Evolutionary conservation across 179 eudicot genomes (phyloP), one percentile per base, ranked within the genome.

Genomic region (Pouteria campechiana): DNA sequence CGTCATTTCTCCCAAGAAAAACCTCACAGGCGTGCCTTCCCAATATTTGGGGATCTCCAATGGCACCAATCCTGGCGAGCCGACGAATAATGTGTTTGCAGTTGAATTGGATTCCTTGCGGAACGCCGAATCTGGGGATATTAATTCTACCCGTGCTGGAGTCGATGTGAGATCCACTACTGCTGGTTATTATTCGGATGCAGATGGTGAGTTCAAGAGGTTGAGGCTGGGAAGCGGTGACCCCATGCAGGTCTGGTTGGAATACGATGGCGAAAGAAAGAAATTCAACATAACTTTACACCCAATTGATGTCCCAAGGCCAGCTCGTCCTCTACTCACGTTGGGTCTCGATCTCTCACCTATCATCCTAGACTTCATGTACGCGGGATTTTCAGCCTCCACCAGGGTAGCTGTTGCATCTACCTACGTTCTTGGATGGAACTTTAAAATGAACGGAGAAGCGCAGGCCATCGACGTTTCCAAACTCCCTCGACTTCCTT

Each of bases 1-100:
- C n/a, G n/a, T n/a, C n/a, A n/a, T n/a, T n/a, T n/a, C 77, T 2
- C 77, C 72, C 1, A 23, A 37, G 17, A 37, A 20, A 35, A 48
- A 40, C 3, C 40, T 70, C 24, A 47, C 35, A 4, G 51, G 49
- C 0, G 52, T 52, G 17, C 58, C 21, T 2, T 51, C 72, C 17
- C 57, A 49, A 27, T 62, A 57, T 37, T 46, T 71, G 2, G 73
- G 77, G 32, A 59, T 71, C 4, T 52, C 58, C 25, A 57, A 57
- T 13, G 27, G 22, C 7, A 16, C 38, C 51, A 53, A 34, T 19
- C 23, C 45, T 7, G 72, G 66, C 2, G 62, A 71, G 12, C 7
- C 2, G 18, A 32, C 65, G 0, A 73, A 64, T 44, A 71, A 64
- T 16, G 25, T 72, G 2, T 44, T 72, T n/a, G 78, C 61, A 0